Conservation (phyloP, 2,329 filamentous ascomycete species). For the Cryphonectria radicalis region DNA sequence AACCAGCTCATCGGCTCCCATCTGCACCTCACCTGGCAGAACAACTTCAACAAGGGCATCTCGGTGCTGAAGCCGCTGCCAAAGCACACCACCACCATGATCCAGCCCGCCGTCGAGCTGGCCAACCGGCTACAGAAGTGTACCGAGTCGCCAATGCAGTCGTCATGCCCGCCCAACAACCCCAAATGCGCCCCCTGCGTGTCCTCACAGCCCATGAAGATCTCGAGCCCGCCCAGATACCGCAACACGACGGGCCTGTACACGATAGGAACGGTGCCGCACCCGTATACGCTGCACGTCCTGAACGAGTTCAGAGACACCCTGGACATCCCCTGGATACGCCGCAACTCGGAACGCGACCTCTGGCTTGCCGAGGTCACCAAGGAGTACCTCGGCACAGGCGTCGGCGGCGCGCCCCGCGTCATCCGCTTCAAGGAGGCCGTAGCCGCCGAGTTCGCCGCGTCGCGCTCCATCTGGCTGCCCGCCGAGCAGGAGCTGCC, state of each 20-base stretch:
- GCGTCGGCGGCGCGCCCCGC: constrained; percentile 66
- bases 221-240: constrained; percentile 70
- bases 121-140: constrained; percentile 78
- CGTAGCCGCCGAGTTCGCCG: constrained; percentile 70
- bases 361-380: constrained; percentile 77
- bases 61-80: constrained; percentile 80
- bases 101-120: constrained; percentile 71
- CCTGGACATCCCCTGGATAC: constrained; percentile 67
- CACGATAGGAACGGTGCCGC: constrained; percentile 85
- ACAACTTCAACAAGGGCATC: constrained; percentile 75
- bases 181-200: constrained; percentile 76
- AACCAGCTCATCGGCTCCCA: constrained; percentile 81
- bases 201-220: constrained; percentile 64
- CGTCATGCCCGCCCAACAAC: constrained; percentile 82
- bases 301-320: constrained; percentile 66
- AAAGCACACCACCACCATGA: constrained; percentile 73
- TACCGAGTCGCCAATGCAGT: constrained; percentile 70
- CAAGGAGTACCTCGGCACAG: constrained; percentile 66
- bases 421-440: constrained; percentile 79
- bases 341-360: constrained; percentile 73
- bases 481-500: constrained; percentile 69
- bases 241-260: constrained; percentile 74
- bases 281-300: constrained; percentile 82
- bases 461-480: constrained; percentile 76
- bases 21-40: constrained; percentile 84